Base-by-base conservation (phyloP, 2,329 filamentous ascomycete species). In the Remersonia thermophila region DNA sequence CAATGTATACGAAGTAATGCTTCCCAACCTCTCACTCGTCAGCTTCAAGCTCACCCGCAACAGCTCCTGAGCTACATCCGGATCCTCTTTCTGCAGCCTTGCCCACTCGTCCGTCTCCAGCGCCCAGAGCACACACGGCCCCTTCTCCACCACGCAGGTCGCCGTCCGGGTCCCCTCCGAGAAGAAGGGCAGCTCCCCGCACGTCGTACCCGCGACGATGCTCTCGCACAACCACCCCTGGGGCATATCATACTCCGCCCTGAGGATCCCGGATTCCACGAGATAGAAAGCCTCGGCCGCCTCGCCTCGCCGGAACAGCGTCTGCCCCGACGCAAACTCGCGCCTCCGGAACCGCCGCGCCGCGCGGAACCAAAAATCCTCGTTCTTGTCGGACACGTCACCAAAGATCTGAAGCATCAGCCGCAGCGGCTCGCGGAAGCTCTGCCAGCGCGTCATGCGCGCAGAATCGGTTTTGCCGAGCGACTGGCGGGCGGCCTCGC, bases 331-430 rank as follows among this genome's bases (percentile, higher is more conserved):
- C 0, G 67, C 47, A 44, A 80, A 83, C 41, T 80, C 73, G 43
- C 73, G 73, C 30, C 75, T 73, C 27, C 65, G 61, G 53, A 98
- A 95, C 61, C 82, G 96, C 0, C 72, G 65, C 4, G 75, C 74
- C 0, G 78, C 79, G 2, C 75, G 75, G 58, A 87, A 89, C 91
- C 91, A 98, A 55, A 96, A 96, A 57, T 95, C 87, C 56, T 94
- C 86, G 52, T 89, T 91, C 56, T 83, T 77, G 35, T 76, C 66
- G 35, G 83, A 93, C 10, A 95, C 65, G 30, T 85, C 83, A 53
- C 91, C 81, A 61, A 98, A 96, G n/a, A 91, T 84, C 55, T 95
- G 89, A 16, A 98, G 70, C 57, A 98, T 84, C 32, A 98, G 74
- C 2, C 84, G 82, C 7, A 96, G 72, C 0, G 91, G 91, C 54